Conservation (phyloP, 2,329 filamentous ascomycete species). For the Talaromyces atroroseus region DNA sequence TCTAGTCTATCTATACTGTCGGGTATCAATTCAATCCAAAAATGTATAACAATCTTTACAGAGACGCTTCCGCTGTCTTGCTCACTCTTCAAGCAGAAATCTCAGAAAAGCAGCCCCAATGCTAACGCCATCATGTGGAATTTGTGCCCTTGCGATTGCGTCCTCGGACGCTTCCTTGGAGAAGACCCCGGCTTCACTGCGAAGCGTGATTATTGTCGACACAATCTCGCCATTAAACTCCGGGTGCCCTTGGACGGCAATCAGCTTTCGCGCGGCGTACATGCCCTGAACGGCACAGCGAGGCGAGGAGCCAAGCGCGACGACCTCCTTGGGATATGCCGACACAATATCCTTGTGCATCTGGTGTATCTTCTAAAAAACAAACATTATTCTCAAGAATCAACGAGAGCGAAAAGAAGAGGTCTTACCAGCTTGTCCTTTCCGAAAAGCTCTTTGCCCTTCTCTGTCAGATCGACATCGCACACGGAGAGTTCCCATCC, state of each 20-base stretch:
- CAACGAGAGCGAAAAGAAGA: conserved; percentile 4
- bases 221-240: conserved; percentile 57
- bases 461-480: conserved; percentile 60
- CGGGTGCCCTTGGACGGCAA: conserved; percentile 81
- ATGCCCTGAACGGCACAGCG: conserved; percentile 74
- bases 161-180: conserved; percentile 63
- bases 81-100: conserved; percentile 59
- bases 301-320: conserved; percentile 59
- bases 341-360: conserved; percentile 79
- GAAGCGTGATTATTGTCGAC: conserved; percentile 4
- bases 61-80: background rate
- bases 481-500: conserved; percentile 82
- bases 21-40: background rate
- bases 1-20: conserved; percentile 10
- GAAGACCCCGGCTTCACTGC: conserved; percentile 47
- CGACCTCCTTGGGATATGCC: conserved; percentile 56
- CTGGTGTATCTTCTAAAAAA: conserved; percentile 56
- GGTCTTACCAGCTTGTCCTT: conserved; percentile 53
- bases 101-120: conserved; percentile 69
- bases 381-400: background rate
- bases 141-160: conserved; percentile 59
- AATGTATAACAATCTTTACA: background rate
- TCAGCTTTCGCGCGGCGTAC: conserved; percentile 60
- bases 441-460: conserved; percentile 68
- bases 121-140: conserved; percentile 71